Conservation (phyloP, 768 basidiomycete species). For the Pulveroboletus sp. region DNA sequence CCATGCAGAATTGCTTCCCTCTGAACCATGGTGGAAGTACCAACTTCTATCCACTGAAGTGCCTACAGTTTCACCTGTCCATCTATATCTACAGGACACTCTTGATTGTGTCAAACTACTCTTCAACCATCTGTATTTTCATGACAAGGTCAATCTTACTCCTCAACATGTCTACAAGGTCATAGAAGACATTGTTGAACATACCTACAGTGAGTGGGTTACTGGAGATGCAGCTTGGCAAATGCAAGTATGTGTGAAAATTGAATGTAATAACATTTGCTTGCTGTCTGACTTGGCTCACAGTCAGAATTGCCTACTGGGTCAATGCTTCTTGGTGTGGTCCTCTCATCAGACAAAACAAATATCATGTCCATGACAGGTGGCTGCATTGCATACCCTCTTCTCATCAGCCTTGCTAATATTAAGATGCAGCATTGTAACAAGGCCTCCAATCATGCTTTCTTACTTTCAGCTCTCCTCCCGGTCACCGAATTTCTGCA, state of each 20-base stretch:
- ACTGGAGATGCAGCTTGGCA: background rate
- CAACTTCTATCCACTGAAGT: background rate
- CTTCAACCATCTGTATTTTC: background rate
- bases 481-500: background rate
- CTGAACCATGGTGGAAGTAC: background rate
- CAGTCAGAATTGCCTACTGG: background rate
- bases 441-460: too few species aligned
- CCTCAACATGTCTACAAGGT: background rate
- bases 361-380: too few species aligned
- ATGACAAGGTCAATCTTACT: background rate
- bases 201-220: background rate
- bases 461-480: background rate
- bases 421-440: background rate
- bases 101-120: background rate
- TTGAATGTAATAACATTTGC: too few species aligned
- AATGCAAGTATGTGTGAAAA: background rate
- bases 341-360: too few species aligned
- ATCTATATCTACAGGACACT: background rate
- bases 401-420: background rate
- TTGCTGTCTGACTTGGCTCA: too few species aligned
- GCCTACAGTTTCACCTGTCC: background rate
- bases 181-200: background rate
- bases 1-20: background rate
- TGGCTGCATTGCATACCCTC: too few species aligned
- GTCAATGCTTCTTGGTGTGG: background rate